Conservation (phyloP, 306 rosid genomes). For the Spatholobus suberectus region DNA sequence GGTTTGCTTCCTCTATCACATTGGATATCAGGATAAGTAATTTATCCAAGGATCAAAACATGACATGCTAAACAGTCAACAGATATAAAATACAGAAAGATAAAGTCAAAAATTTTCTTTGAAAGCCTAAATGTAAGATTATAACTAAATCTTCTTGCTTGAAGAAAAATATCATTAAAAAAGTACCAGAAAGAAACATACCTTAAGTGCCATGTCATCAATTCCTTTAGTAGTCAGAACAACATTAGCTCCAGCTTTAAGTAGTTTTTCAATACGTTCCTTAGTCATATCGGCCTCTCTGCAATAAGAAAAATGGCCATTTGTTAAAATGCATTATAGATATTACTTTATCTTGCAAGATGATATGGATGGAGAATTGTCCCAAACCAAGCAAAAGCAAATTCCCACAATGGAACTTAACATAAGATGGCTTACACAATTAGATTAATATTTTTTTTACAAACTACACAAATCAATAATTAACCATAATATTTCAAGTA, state of each 20-base stretch:
- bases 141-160: background rate
- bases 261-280: constrained; percentile 89
- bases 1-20: background rate
- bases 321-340: background rate
- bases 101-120: background rate
- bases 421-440: background rate
- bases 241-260: constrained; percentile 97
- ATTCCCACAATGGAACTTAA: background rate
- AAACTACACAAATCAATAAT: background rate
- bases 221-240: constrained; percentile 95
- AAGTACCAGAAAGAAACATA: constrained; percentile 27
- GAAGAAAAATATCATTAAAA: background rate
- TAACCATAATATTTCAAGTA: background rate
- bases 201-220: constrained; percentile 99
- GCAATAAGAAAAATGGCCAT: background rate
- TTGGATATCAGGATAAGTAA: background rate
- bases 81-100: background rate
- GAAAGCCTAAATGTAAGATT: background rate
- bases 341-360: constrained; percentile 8
- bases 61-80: background rate
- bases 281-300: constrained; percentile 98
- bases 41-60: background rate
- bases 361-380: constrained; percentile 3
- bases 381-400: background rate
- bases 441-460: background rate